phyloP scores from a whole-genome alignment of 2,329 filamentous ascomycete genomes.

The Colletotrichum gigasporum region DNA sequence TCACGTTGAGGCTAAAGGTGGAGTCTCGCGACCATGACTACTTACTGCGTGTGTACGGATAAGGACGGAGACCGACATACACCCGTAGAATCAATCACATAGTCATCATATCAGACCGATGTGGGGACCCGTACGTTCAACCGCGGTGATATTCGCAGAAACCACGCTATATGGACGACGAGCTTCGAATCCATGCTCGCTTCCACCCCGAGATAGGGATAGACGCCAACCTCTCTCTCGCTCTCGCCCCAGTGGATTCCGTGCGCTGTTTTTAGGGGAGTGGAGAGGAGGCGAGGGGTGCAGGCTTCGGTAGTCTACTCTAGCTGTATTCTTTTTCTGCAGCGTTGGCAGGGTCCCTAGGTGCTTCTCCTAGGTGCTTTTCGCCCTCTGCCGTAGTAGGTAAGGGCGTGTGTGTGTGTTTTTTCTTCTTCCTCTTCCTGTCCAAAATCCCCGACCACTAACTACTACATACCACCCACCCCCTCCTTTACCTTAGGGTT shows the following conservation, averaged over 20 bases:
- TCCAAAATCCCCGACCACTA: background rate
- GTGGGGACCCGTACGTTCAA: slow-evolving; percentile 1
- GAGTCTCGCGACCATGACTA: background rate
- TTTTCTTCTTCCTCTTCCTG: background rate
- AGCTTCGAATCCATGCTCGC: too few relatives aligned
- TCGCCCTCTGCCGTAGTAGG: background rate
- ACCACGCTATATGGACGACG: too few relatives aligned
- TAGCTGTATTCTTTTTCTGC: background rate
- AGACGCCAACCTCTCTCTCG: slow-evolving; percentile 5
- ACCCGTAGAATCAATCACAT: background rate
- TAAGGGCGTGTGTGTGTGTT: background rate
- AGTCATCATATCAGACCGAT: slow-evolving; percentile 4
- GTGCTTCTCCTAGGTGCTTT: background rate
- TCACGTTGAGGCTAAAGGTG: background rate
- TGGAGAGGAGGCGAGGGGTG: background rate
- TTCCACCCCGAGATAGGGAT: too few relatives aligned
- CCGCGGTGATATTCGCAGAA: too few relatives aligned
- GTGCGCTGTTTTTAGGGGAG: background rate
- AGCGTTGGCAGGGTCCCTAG: slow-evolving; percentile 10
- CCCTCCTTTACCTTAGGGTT: background rate
- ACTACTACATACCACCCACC: background rate
- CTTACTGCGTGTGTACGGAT: background rate
- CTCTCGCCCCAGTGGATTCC: slow-evolving; percentile 10
- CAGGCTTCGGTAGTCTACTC: too few relatives aligned
- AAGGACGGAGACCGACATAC: too few relatives aligned